A percentile compares a stretch with the other conserved stretches of the same genome.
Evolutionary conservation across 1,284 basidiomycete species (phyloP).

Genomic region (Mrakiaceae sp.): DNA sequence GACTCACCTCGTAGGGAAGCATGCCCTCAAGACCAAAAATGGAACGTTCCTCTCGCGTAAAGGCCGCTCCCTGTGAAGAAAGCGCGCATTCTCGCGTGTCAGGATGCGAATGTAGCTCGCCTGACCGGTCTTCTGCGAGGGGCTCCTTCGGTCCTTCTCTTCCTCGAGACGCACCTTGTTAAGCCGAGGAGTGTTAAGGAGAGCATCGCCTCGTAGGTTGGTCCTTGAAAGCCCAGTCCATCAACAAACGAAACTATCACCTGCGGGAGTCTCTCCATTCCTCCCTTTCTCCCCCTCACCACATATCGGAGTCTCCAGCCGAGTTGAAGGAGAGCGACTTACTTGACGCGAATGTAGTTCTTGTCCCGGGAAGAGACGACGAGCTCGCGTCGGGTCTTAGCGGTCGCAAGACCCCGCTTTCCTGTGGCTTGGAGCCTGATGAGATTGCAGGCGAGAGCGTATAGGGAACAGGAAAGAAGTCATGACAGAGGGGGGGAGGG

Average conservation of each 20-base stretch:
- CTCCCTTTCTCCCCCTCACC: background rate
- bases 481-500: background rate
- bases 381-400: background rate
- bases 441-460: background rate
- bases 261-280: background rate
- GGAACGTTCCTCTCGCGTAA: slow-evolving; percentile 55
- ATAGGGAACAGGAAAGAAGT: background rate
- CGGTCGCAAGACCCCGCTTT: background rate
- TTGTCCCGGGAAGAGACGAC: slow-evolving; percentile 6
- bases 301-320: background rate
- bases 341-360: slow-evolving; percentile 14
- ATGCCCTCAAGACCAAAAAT: slow-evolving; percentile 65
- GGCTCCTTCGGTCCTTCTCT: background rate
- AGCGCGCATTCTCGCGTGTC: too few relatives aligned
- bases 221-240: slow-evolving; percentile 11
- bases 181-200: slow-evolving; percentile 52
- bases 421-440: background rate
- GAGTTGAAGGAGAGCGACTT: background rate
- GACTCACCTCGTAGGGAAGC: slow-evolving; percentile 48
- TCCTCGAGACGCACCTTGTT: slow-evolving; percentile 42
- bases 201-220: slow-evolving; percentile 43
- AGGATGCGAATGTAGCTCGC: background rate
- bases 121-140: too few relatives aligned
- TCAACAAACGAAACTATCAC: background rate
- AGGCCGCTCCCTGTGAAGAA: slow-evolving; percentile 48